Conservation (phyloP, 768 basidiomycete species). For the Lentinula edodes region DNA sequence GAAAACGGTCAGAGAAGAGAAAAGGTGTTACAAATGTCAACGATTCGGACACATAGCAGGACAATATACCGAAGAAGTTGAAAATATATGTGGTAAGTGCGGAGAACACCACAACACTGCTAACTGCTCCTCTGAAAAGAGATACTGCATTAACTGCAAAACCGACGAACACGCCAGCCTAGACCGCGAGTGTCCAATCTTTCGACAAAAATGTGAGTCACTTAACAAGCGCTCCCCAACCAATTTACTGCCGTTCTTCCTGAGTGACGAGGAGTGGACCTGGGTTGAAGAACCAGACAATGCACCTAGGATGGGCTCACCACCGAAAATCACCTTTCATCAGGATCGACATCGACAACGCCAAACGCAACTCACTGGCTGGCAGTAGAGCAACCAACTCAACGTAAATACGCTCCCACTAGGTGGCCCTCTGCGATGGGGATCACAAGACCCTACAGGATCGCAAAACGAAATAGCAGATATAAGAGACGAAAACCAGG, state of each 20-base stretch:
- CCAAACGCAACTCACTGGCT: neutral
- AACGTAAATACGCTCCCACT: neutral
- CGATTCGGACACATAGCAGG: neutral
- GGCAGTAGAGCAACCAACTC: neutral
- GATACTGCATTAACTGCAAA: neutral
- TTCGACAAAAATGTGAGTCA: neutral
- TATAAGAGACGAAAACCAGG: neutral
- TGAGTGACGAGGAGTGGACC: neutral
- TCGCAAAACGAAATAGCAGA: neutral
- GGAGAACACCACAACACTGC: neutral
- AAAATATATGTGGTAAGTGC: neutral
- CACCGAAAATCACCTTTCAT: neutral
- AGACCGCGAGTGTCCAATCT: neutral
- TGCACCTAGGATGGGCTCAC: neutral
- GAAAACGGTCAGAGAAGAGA: neutral
- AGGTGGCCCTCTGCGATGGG: neutral
- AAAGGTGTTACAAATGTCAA: neutral
- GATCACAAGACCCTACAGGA: neutral
- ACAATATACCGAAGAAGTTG: neutral
- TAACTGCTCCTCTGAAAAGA: too few relatives aligned
- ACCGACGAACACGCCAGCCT: neutral
- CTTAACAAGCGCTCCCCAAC: neutral
- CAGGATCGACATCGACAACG: neutral
- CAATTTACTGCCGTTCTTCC: neutral
- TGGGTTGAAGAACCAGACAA: neutral